These are phyloP conservation scores for Plectosphaerella plurivora DNA, from an alignment of 2,329 filamentous ascomycete species.

Conservation along the genomic window DNA sequence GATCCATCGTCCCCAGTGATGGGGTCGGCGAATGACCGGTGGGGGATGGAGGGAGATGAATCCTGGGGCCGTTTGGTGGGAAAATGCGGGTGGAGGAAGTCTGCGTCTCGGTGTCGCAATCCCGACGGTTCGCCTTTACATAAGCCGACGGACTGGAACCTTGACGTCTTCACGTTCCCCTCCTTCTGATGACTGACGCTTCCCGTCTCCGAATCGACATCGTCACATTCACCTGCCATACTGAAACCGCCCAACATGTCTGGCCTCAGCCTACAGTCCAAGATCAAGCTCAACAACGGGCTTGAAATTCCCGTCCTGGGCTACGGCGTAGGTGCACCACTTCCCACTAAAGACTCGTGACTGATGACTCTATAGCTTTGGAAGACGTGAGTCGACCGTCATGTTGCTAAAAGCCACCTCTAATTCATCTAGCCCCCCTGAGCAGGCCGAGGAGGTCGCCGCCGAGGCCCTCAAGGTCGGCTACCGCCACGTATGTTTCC, in stretches of 20 bases:
- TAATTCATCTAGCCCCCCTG: constrained; percentile 22
- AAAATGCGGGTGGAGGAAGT: no score
- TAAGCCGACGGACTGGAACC: background rate
- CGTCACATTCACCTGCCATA: background rate
- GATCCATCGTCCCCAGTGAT: no score
- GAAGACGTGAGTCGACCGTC: constrained; percentile 37
- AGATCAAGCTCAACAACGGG: constrained; percentile 50
- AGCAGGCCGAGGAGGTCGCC: constrained; percentile 30
- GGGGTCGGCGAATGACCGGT: no score
- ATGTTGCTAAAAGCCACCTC: background rate
- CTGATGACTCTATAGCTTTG: constrained; percentile 35
- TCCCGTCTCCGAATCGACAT: constrained; percentile 14
- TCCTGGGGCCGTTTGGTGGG: no score
- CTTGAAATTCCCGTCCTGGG: constrained; percentile 48
- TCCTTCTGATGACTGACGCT: background rate
- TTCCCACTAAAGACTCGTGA: background rate
- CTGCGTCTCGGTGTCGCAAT: background rate
- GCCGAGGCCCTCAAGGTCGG: constrained; percentile 43
- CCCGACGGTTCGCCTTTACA: background rate
- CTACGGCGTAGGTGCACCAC: constrained; percentile 41
- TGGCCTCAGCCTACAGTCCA: constrained; percentile 39
- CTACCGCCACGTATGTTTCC: constrained; percentile 44
- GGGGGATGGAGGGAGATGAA: no score
- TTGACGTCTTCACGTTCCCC: no score
- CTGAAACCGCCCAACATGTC: constrained; percentile 32